phyloP scores from a whole-genome alignment of 306 rosid species.

The Cucurbita pepo region DNA sequence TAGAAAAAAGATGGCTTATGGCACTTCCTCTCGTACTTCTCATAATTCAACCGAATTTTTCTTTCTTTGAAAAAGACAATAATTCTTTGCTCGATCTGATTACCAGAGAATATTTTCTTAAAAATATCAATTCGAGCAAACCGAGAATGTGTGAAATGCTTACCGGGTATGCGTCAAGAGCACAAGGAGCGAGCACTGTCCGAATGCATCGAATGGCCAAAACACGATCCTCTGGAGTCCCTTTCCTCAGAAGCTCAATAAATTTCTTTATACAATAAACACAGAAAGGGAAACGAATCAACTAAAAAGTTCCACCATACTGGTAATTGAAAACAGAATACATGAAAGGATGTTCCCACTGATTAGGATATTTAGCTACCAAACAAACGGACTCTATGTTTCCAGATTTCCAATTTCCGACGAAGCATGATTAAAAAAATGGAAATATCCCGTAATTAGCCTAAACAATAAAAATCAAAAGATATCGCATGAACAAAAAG shows the following conservation, averaged over 20 bases:
- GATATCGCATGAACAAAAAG: background rate
- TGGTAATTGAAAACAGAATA: background rate
- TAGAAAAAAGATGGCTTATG: background rate
- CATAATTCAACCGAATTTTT: background rate
- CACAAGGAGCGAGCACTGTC: constrained; percentile 88
- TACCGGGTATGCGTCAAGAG: constrained; percentile 97
- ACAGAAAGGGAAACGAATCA: background rate
- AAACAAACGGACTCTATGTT: background rate
- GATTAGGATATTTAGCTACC: background rate
- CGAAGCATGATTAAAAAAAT: background rate
- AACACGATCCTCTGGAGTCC: constrained; percentile 57
- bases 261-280: constrained; percentile 40
- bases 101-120: background rate
- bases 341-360: background rate
- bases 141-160: background rate
- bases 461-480: background rate
- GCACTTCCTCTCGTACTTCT: background rate
- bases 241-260: constrained; percentile 84
- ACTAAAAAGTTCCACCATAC: background rate
- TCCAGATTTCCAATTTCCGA: background rate
- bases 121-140: background rate
- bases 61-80: background rate
- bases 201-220: constrained; percentile 74
- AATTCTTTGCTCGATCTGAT: background rate
- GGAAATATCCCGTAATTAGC: background rate